Percentiles rank a stretch among this genome's conserved stretches.
Conservation (phyloP, 176 grass and related monocot genomes). For the Saccharum spontaneum region DNA sequence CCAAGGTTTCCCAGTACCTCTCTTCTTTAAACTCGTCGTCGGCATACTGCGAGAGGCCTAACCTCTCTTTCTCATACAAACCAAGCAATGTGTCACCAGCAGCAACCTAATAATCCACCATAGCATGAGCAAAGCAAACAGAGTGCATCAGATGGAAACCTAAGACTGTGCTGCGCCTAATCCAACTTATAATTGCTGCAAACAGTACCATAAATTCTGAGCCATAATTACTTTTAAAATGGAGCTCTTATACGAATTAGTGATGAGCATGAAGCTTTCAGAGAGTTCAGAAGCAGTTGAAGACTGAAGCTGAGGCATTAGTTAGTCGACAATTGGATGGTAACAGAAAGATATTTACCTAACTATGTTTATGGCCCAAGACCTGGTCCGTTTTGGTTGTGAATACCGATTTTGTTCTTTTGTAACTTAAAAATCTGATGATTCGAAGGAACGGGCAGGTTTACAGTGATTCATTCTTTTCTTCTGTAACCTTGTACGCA, state of each 20-base stretch:
- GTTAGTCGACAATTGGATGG: background rate
- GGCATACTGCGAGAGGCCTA: conserved; percentile 38
- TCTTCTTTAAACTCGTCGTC: conserved; percentile 32
- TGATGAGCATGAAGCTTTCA: background rate
- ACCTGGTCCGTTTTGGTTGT: background rate
- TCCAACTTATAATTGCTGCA: background rate
- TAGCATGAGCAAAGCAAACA: conserved; percentile 11
- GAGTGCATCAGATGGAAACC: background rate
- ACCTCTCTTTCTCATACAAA: conserved; percentile 53
- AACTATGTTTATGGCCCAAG: background rate
- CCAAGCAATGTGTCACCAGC: conserved; percentile 46
- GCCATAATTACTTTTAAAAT: background rate
- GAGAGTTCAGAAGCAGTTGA: background rate
- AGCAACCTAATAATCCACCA: conserved; percentile 44
- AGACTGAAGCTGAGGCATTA: background rate
- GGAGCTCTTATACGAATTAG: background rate
- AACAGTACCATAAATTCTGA: background rate
- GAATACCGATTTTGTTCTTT: background rate
- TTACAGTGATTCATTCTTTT: background rate
- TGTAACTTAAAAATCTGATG: background rate
- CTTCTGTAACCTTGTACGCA: background rate
- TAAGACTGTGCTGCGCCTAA: background rate
- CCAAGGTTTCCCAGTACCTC: conserved; percentile 69
- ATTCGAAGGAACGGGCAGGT: background rate
- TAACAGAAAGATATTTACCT: background rate